These are phyloP conservation scores for Metschnikowia corniflorae DNA, from an alignment of 805 yeast genomes.

Conservation along the genomic window DNA sequence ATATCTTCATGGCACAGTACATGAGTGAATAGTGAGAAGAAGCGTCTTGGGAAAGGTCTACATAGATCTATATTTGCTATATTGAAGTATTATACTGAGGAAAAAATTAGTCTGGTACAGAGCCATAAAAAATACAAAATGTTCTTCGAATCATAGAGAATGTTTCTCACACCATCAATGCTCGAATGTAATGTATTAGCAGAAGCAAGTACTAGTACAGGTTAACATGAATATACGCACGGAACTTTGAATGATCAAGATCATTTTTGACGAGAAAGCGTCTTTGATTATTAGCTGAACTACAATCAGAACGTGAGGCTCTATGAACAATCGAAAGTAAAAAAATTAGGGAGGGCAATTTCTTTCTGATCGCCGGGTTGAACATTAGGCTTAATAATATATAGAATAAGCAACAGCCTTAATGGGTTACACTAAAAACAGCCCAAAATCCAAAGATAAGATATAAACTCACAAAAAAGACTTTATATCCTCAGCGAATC, in stretches of 20 bases:
- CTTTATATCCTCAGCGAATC: too few relatives aligned
- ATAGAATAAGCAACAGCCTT: too few relatives aligned
- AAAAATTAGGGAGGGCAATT: too few relatives aligned
- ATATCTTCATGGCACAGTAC: not conserved
- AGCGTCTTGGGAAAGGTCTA: not conserved
- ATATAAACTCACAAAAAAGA: too few relatives aligned
- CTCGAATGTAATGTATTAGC: not conserved
- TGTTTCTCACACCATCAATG: not conserved
- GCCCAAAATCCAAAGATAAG: too few relatives aligned
- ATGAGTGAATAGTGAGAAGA: not conserved
- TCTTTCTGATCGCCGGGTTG: too few relatives aligned
- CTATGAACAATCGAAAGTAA: slow-evolving; percentile 1
- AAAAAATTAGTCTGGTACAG: not conserved
- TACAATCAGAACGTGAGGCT: slow-evolving; percentile 1
- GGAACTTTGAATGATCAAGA: slow-evolving; percentile 1
- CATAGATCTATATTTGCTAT: slow-evolving; percentile 1
- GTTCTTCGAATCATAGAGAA: not conserved
- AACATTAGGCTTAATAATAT: too few relatives aligned
- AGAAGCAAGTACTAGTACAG: slow-evolving; percentile 1
- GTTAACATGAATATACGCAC: slow-evolving; percentile 1
- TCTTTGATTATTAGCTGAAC: not conserved
- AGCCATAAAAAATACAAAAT: not conserved
- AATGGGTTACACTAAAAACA: too few relatives aligned
- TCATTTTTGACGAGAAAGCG: not conserved
- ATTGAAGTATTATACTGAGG: not conserved